Base-by-base conservation (phyloP, 306 rosid species). In the Citrullus amarus region DNA sequence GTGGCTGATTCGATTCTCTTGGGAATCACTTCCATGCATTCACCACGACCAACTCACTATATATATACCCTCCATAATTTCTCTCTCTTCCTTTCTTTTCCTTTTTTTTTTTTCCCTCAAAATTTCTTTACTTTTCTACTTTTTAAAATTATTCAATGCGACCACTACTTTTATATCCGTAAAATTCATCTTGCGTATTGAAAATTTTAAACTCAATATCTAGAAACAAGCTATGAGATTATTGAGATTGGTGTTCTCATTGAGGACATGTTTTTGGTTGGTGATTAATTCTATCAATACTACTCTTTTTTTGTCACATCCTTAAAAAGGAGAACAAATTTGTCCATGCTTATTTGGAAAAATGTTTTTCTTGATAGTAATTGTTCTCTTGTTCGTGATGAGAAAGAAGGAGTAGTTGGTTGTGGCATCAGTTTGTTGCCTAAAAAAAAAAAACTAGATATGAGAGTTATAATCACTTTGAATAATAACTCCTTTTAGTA, bases 21-120 rank as follows among this genome's bases (percentile, higher is more conserved):
- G 98, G 91, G 85, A 92, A 86, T 83, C 96, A 93, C 60, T 87
- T 91, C 96, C 97, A 95, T 95, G 97, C 98, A 92, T 32, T 84
- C 81, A 82, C 90, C 82, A 88, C 89, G 88, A 88, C 89, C 86
- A 84, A 77, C 87, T 81, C 67, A 36, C 34, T 70, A 20, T 53
- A 15, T 53, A 53, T 60, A 32, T 11, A 77, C 48, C 76, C 55
- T 70, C 36, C 76, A 70, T 43, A 51, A 70, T 44, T 6, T 48
- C 4, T 11, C 39, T 9, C 77, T 79, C 72, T 38, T 14, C 32
- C 25, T 51, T 18, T n/a, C 34, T 32, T 57, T 34, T 8, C n/a
- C 22, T 77, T 50, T 53, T 9, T 75, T 46, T 8, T 32, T 17
- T 14, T 34, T 32, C 41, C 36, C 80, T 30, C 51, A 3, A 36